Evolutionary conservation across 306 rosid genomes (phyloP), one percentile per base, ranked within the genome.

Genomic region (Alnus glutinosa): DNA sequence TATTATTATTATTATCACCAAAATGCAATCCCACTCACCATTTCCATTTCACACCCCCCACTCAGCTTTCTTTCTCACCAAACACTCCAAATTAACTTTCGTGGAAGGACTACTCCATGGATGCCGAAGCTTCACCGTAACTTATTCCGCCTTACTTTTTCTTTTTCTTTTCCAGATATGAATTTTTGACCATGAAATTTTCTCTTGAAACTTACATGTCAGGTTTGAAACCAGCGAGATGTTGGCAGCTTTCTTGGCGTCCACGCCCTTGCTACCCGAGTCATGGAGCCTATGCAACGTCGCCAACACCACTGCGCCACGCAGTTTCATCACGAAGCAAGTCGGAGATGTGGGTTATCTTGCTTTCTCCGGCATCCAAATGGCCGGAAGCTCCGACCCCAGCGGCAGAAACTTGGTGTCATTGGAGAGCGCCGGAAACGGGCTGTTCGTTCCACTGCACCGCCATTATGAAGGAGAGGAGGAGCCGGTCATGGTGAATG

Each of bases 211-310:
- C 32, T 23, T 16, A 54, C 9, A 28, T 68, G 7, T 2, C 78
- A 90, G 97, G 85, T 92, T 94, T 79, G 97, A 94, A 87, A 85
- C 85, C 39, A 85, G 95, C 75, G 97, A 92, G 90, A 84, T 84
- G 89, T 74, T 90, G 48, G 93, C 97, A 0, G 84, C 87, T 6
- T 83, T 92, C 37, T 18, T 94, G 82, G 83, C 86, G 2, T 91
- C 97, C 2, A 94, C 92, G 44, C 97, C 91, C 3, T 78, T 94
- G 84, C 81, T 94, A 61, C 14, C 74, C n/a, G 88, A 94, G 48
- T 89, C 98, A 3, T 94, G 98, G 98, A 80, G 82, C 71, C 81
- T 92, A 2, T 92, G 98, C 92, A 66, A 51, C 73, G 2, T 55
- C 47, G 92, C 90, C 68, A 90, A 85, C 92, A 37, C 81, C 73